A percentile compares a stretch with the other conserved stretches of the same genome.
These are phyloP conservation scores for Grosmannia penicillata DNA, from an alignment of 2,329 filamentous ascomycete species.

Conservation along the genomic window DNA sequence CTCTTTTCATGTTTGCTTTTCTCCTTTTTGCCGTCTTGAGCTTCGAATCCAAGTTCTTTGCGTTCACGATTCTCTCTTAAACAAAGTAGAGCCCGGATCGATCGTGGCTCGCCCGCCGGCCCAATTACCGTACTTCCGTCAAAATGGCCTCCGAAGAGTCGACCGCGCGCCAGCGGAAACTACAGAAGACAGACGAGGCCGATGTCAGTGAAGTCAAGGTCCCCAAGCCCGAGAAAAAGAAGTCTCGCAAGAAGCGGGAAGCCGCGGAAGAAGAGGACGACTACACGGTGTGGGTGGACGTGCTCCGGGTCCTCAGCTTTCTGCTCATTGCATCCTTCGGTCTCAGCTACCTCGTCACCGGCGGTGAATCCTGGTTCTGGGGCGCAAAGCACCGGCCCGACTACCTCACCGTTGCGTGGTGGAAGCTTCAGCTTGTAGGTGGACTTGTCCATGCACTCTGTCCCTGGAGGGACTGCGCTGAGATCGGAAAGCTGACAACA, in stretches of 20 bases:
- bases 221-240: constrained; percentile 12
- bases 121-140: background rate
- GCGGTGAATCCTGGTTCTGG: constrained; percentile 57
- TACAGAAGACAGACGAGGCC: background rate
- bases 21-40: background rate
- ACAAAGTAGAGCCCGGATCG: too few species aligned
- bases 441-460: too few species aligned
- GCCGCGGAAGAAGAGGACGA: constrained; percentile 47
- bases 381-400: constrained; percentile 44
- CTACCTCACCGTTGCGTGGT: constrained; percentile 41
- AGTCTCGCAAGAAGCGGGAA: constrained; percentile 6
- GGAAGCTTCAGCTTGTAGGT: constrained; percentile 48
- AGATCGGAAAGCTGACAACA: too few species aligned
- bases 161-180: constrained; percentile 4
- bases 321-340: constrained; percentile 50
- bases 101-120: too few species aligned
- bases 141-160: background rate
- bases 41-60: too few species aligned
- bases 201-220: background rate
- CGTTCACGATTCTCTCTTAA: too few species aligned
- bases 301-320: constrained; percentile 54
- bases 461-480: too few species aligned
- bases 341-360: constrained; percentile 63
- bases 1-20: background rate
- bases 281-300: constrained; percentile 42